phyloP scores from a whole-genome alignment of 768 basidiomycete species.

The Boletus eberwhitei region DNA sequence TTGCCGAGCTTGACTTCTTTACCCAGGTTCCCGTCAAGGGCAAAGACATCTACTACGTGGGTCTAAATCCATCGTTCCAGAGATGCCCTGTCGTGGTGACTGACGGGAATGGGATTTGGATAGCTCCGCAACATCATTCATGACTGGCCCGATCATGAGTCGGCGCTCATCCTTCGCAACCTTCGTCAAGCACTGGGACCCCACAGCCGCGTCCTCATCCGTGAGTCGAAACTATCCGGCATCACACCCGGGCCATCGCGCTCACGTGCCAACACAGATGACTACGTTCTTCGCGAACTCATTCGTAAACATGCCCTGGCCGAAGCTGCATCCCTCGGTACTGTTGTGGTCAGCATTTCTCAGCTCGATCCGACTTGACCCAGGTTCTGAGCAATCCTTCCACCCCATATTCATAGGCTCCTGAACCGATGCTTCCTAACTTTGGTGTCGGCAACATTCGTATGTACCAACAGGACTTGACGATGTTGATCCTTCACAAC shows the following conservation, averaged over 20 bases:
- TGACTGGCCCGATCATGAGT: constrained; percentile 34
- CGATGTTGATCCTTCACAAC: constrained; percentile 31
- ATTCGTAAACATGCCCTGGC: constrained; percentile 11
- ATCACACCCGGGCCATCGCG: no score
- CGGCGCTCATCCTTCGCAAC: constrained; percentile 26
- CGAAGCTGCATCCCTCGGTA: constrained; percentile 12
- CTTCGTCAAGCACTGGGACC: constrained; percentile 30
- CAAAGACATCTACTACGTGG: constrained; percentile 33
- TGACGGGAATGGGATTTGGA: neutral
- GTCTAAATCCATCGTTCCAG: neutral
- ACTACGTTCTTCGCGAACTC: constrained; percentile 19
- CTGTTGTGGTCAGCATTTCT: constrained; percentile 13
- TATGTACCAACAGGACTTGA: constrained; percentile 30
- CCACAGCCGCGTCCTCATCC: constrained; percentile 31
- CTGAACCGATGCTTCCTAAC: constrained; percentile 33
- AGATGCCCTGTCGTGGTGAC: neutral
- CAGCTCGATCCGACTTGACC: neutral
- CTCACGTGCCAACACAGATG: constrained; percentile 15
- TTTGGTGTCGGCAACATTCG: constrained; percentile 31
- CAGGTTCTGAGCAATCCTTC: neutral
- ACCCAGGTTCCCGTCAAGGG: constrained; percentile 24
- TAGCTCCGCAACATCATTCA: constrained; percentile 28
- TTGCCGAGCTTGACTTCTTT: constrained; percentile 32
- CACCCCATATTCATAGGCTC: constrained; percentile 23
- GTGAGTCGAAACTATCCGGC: constrained; percentile 15